A percentile compares a stretch with the other conserved stretches of the same genome.
These are phyloP conservation scores for Trifolium pratense DNA, from an alignment of 306 rosid genomes.

Conservation along the genomic window DNA sequence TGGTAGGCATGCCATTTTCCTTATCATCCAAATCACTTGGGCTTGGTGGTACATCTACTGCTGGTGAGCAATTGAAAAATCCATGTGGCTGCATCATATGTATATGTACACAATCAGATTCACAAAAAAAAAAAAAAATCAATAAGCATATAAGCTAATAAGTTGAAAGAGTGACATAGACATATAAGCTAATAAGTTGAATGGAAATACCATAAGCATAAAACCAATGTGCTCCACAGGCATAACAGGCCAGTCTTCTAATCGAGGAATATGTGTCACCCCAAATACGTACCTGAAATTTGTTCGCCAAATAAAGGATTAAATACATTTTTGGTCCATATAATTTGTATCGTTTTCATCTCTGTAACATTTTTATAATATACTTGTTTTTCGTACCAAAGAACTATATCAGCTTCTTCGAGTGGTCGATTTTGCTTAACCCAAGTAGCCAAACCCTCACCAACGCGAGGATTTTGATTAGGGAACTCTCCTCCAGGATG, in stretches of 20 bases:
- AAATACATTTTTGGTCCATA: not conserved
- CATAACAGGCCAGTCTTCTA: conserved; percentile 91
- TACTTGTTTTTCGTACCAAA: conserved; percentile 51
- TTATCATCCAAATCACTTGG: conserved; percentile 64
- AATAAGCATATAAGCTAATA: too few species aligned
- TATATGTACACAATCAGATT: not conserved
- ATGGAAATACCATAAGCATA: conserved; percentile 66
- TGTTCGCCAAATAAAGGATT: not conserved
- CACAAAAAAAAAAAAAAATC: too few species aligned
- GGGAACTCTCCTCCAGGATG: conserved; percentile 91
- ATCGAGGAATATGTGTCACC: conserved; percentile 78
- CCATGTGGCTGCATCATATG: conserved; percentile 75
- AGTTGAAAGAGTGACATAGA: not conserved
- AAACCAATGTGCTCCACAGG: conserved; percentile 80
- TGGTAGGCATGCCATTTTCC: conserved; percentile 58
- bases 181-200: not conserved
- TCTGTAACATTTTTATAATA: not conserved
- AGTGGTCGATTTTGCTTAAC: conserved; percentile 70
- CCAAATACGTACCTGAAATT: conserved; percentile 79
- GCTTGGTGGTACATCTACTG: conserved; percentile 75
- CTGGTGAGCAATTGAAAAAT: conserved; percentile 79
- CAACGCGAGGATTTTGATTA: conserved; percentile 79
- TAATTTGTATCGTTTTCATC: not conserved
- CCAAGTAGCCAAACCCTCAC: conserved; percentile 86
- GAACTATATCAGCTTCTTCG: conserved; percentile 83